Conservation (phyloP, 257 asterid species). For the Misopates orontium region DNA sequence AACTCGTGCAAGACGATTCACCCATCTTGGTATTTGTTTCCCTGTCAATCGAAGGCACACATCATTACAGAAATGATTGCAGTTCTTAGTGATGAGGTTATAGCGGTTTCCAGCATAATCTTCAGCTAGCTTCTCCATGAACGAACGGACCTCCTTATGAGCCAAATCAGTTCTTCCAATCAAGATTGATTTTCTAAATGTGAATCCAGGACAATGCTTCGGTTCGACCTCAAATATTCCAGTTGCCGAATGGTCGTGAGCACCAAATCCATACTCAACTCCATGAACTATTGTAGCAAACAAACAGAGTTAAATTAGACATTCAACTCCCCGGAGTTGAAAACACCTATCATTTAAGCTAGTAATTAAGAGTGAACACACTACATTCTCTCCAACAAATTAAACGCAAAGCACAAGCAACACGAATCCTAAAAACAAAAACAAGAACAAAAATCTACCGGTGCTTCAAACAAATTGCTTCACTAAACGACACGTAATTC, state of each 20-base stretch:
- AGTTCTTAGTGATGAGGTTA: constrained; percentile 37
- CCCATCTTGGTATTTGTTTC: constrained; percentile 37
- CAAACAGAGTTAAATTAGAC: too few relatives aligned
- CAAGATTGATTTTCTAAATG: constrained; percentile 40
- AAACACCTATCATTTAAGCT: too few relatives aligned
- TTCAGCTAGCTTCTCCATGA: constrained; percentile 34
- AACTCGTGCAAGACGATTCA: constrained; percentile 38
- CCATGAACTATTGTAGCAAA: constrained; percentile 37
- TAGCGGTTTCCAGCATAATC: constrained; percentile 33
- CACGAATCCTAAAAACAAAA: too few relatives aligned
- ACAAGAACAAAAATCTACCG: too few relatives aligned
- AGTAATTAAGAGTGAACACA: too few relatives aligned
- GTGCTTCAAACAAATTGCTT: too few relatives aligned
- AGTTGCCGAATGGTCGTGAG: constrained; percentile 47
- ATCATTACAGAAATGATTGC: constrained; percentile 45
- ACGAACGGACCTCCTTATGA: constrained; percentile 15
- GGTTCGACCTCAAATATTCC: constrained; percentile 61
- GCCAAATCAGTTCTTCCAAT: constrained; percentile 35
- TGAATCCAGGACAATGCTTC: constrained; percentile 48
- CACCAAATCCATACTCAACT: constrained; percentile 56
- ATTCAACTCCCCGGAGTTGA: too few relatives aligned
- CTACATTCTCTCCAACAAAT: too few relatives aligned
- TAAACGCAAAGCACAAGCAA: too few relatives aligned
- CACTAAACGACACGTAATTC: too few relatives aligned
- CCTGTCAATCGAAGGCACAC: constrained; percentile 32